Base-by-base conservation (phyloP, 352 stramenopile species). In the Thalassiosira hispida region DNA sequence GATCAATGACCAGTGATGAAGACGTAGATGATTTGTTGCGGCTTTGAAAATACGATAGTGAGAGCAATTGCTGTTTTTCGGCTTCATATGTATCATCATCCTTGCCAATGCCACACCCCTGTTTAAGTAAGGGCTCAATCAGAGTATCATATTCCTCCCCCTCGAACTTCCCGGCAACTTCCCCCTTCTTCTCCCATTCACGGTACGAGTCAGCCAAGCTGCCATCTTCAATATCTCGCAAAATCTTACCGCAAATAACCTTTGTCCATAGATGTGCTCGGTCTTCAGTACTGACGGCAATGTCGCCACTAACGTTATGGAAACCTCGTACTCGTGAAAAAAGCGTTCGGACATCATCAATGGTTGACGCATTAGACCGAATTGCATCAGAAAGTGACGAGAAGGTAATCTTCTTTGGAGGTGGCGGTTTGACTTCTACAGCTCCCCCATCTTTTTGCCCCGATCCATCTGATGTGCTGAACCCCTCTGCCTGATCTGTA, bases 171-270 rank as follows among this genome's bases (percentile, higher is more conserved):
- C 1, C 14, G 46, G 35, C 57, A 16, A 42, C 44, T 74, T 67
- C 64, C 42, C 44, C 47, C 14, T 79, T 76, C 33, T 79, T 44
- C 46, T 81, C 25, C 87, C 87, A 91, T 22, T 91, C 61, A 40
- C 79, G 63, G 74, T 89, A 92, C 1, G 84, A 90, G 69, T 92
- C 85, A 5, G 85, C 86, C 22, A 91, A 53, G 63, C 76, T 90
- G 9, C 73, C 78, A 66, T 74, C 52, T 22, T 86, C 62, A 3
- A 86, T 77, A 44, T 92, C 82, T 47, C 83, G 77, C 14, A 90
- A 74, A 9, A 83, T 75, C 68, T 92, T 94, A 11, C 57, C 60
- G 59, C 83, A 90, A 59, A 93, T 69, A 0, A 91, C 46, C 51
- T 87, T 85, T 42, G 66, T 79, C 81, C 81, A 92, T 16, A 93